Conservation (phyloP, 2,329 filamentous ascomycete genomes). For the Colletotrichum magnum region DNA sequence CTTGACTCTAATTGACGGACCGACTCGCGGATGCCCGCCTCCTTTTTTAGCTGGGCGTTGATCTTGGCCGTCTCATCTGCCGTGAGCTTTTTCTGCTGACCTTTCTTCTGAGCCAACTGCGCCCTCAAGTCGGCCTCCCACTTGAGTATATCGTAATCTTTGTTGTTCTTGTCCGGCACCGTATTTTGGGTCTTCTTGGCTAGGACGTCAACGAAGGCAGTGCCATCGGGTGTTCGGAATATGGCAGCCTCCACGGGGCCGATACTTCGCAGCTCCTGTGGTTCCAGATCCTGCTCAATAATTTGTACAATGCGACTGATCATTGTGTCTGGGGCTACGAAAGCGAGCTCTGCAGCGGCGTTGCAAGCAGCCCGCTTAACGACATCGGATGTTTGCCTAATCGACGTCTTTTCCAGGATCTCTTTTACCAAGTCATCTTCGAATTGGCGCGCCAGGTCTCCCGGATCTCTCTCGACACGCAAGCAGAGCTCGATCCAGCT, state of each 20-base stretch:
- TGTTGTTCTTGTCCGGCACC: constrained; percentile 87
- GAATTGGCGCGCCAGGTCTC: constrained; percentile 77
- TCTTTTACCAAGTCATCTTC: constrained; percentile 77
- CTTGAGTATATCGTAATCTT: constrained; percentile 95
- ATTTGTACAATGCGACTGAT: constrained; percentile 82
- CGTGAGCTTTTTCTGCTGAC: constrained; percentile 90
- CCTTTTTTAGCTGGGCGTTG: constrained; percentile 90
- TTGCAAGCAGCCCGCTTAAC: constrained; percentile 82
- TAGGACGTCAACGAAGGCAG: constrained; percentile 90
- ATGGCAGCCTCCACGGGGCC: constrained; percentile 94
- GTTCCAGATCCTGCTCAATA: constrained; percentile 80
- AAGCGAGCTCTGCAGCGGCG: constrained; percentile 91
- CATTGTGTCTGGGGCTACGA: constrained; percentile 89
- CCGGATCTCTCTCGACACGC: constrained; percentile 85
- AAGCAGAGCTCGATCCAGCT: constrained; percentile 94
- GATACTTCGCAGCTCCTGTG: constrained; percentile 77
- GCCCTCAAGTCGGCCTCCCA: constrained; percentile 95
- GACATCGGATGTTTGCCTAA: constrained; percentile 59
- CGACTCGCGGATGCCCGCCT: constrained; percentile 81
- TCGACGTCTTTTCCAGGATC: constrained; percentile 67
- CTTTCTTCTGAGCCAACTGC: constrained; percentile 94
- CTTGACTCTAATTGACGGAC: constrained; percentile 78
- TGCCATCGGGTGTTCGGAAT: constrained; percentile 90
- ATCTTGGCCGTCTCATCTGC: constrained; percentile 91
- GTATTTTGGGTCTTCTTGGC: constrained; percentile 82